Evolutionary conservation across 2,329 filamentous ascomycete species (phyloP).

Genomic region (Biscogniauxia marginata): DNA sequence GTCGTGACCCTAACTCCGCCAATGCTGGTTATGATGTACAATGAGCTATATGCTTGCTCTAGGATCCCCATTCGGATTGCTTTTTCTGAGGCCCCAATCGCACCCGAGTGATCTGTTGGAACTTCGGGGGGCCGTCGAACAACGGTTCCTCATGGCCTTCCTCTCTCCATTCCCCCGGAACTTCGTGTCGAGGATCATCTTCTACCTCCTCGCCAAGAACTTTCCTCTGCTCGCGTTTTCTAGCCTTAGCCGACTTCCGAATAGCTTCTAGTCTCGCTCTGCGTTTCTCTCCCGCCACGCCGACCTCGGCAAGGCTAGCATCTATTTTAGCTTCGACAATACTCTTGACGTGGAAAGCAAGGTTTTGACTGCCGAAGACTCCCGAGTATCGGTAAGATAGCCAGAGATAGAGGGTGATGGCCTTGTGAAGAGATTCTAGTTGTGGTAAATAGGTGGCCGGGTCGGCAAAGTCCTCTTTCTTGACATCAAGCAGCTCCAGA

Average conservation of each 20-base stretch:
- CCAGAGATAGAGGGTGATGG: slow-evolving; percentile 87
- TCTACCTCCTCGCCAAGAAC: slow-evolving; percentile 21
- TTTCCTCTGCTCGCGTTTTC: slow-evolving; percentile 16
- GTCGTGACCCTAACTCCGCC: not conserved
- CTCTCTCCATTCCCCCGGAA: slow-evolving; percentile 33
- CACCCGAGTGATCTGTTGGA: slow-evolving; percentile 15
- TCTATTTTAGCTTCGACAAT: slow-evolving; percentile 77
- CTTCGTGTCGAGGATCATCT: slow-evolving; percentile 16
- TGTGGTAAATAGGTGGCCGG: slow-evolving; percentile 59
- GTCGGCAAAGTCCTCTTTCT: slow-evolving; percentile 39
- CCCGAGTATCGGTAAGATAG: slow-evolving; percentile 84
- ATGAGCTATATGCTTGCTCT: not conserved
- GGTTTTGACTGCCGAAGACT: slow-evolving; percentile 70
- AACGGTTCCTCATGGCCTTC: slow-evolving; percentile 37
- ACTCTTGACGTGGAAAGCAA: slow-evolving; percentile 77
- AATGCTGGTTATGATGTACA: not conserved
- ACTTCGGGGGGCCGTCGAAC: slow-evolving; percentile 23
- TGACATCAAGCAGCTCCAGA: slow-evolving; percentile 71
- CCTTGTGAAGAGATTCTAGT: slow-evolving; percentile 78
- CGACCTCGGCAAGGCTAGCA: slow-evolving; percentile 57
- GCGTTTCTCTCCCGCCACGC: slow-evolving; percentile 38
- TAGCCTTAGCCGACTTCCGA: slow-evolving; percentile 21
- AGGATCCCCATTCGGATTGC: not conserved
- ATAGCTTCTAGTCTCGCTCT: slow-evolving; percentile 30
- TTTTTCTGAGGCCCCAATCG: not conserved